These are phyloP conservation scores for Pulveroboletus sp. DNA, from an alignment of 768 basidiomycete species.

Conservation along the genomic window DNA sequence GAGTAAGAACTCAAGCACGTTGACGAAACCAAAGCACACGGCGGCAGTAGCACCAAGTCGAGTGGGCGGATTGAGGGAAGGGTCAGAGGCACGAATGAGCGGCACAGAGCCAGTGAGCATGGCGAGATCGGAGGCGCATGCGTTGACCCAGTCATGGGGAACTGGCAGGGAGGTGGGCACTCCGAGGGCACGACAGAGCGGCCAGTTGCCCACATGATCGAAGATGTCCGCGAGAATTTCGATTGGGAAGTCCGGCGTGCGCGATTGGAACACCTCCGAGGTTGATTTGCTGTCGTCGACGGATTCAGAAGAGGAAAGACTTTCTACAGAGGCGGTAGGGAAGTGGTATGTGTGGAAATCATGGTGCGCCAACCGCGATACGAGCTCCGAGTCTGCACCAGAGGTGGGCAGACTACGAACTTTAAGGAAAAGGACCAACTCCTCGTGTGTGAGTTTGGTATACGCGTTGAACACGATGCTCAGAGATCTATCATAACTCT, in stretches of 20 bases:
- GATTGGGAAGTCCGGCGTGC: slow-evolving; percentile 61
- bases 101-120: slow-evolving; percentile 65
- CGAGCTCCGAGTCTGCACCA: slow-evolving; percentile 63
- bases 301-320: slow-evolving; percentile 24
- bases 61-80: slow-evolving; percentile 57
- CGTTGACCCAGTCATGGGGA: slow-evolving; percentile 70
- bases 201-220: slow-evolving; percentile 82
- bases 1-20: slow-evolving; percentile 73
- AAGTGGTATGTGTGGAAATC: slow-evolving; percentile 75
- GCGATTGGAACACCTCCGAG: slow-evolving; percentile 31
- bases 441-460: slow-evolving; percentile 59
- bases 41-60: slow-evolving; percentile 64
- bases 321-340: slow-evolving; percentile 29
- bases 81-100: slow-evolving; percentile 59
- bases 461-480: slow-evolving; percentile 66
- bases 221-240: slow-evolving; percentile 77
- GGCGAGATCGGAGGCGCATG: slow-evolving; percentile 66
- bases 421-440: slow-evolving; percentile 74
- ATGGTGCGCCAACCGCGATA: slow-evolving; percentile 68
- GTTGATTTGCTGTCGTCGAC: slow-evolving; percentile 20
- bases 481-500: slow-evolving; percentile 28
- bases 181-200: slow-evolving; percentile 73
- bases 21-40: slow-evolving; percentile 72
- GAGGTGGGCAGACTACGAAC: slow-evolving; percentile 65
- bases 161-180: slow-evolving; percentile 65